Conservation (phyloP, 805 yeast genomes). For the Priceomyces haplophilus region DNA sequence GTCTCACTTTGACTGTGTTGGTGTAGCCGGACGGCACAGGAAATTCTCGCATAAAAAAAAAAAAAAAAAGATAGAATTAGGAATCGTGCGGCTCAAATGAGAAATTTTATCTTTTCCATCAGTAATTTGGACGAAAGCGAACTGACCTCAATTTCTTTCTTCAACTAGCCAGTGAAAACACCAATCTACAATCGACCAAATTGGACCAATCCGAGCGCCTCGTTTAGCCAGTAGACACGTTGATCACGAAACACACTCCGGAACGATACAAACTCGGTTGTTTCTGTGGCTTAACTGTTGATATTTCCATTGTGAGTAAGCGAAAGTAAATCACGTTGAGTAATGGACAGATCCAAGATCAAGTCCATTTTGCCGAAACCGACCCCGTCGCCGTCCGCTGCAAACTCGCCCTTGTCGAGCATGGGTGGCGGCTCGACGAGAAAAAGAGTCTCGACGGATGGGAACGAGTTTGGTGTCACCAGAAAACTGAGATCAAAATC, state of each 20-base stretch:
- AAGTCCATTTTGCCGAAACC: constrained; percentile 45
- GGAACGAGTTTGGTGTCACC: constrained; percentile 1
- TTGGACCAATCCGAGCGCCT: not conserved
- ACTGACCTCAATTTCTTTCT: not conserved
- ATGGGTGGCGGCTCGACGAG: not conserved
- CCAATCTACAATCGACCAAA: not conserved
- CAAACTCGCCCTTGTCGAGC: constrained; percentile 1
- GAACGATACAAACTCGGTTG: not conserved
- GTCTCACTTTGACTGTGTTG: too few species aligned
- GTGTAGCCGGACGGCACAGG: too few species aligned
- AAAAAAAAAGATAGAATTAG: too few species aligned
- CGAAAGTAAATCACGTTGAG: not conserved
- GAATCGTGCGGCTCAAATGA: constrained; percentile 7
- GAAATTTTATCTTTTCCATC: constrained; percentile 30
- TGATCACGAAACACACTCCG: not conserved
- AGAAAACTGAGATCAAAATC: constrained; percentile 5
- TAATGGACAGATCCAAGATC: constrained; percentile 38
- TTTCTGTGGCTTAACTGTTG: not conserved
- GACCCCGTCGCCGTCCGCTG: constrained; percentile 16
- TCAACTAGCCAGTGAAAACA: not conserved
- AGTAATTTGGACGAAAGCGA: constrained; percentile 8
- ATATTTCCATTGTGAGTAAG: not conserved
- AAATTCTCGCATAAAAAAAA: not conserved
- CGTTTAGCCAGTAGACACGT: not conserved
- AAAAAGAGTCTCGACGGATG: constrained; percentile 2